Evolutionary conservation across 257 asterid species (phyloP).

Genomic region (Lantana camara): DNA sequence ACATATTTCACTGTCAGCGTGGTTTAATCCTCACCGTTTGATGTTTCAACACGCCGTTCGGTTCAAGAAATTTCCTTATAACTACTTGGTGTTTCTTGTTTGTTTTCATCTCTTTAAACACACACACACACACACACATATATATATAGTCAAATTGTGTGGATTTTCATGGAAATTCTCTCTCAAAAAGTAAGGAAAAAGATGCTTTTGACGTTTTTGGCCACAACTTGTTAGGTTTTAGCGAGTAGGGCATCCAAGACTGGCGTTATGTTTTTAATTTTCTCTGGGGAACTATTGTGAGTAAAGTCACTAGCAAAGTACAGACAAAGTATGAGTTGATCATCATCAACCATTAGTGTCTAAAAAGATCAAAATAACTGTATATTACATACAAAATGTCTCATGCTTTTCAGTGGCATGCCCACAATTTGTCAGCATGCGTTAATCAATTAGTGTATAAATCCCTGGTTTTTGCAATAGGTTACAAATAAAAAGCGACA

Average conservation of each 20-base stretch:
- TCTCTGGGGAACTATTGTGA: constrained; percentile 1
- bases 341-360: constrained; percentile 7
- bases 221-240: constrained; percentile 46
- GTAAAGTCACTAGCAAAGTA: background rate
- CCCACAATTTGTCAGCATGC: constrained; percentile 22
- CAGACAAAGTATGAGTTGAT: background rate
- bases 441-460: background rate
- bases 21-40: too few species aligned
- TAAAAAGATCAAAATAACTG: background rate
- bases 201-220: constrained; percentile 45
- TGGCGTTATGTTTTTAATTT: constrained; percentile 41
- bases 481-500: too few species aligned
- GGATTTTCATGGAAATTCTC: background rate
- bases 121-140: too few species aligned
- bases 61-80: too few species aligned
- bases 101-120: too few species aligned
- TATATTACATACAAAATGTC: background rate
- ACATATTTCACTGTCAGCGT: too few species aligned
- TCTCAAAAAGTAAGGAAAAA: constrained; percentile 22
- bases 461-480: too few species aligned
- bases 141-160: constrained; percentile 13
- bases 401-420: background rate
- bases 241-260: constrained; percentile 45
- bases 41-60: too few species aligned
- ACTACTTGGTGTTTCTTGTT: too few species aligned